phyloP scores from a whole-genome alignment of 495 filamentous ascomycete species.

The Hapsidospora chrysogenum region DNA sequence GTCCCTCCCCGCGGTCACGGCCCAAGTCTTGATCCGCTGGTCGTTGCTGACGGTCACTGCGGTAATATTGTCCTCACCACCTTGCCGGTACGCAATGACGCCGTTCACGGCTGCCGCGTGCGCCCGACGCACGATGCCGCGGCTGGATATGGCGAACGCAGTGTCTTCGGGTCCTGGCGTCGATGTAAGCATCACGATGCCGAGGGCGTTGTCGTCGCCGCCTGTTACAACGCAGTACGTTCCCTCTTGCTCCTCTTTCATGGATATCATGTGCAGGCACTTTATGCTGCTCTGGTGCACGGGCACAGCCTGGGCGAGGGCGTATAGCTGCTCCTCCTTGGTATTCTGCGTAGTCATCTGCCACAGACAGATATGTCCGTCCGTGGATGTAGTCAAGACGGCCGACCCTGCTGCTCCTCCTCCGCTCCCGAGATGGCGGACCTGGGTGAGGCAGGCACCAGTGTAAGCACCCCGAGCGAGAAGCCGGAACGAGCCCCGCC shows the following conservation, averaged over 20 bases:
- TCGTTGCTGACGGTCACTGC: conserved; percentile 59
- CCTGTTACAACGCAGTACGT: conserved; percentile 33
- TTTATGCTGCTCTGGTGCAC: conserved; percentile 70
- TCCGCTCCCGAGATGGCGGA: conserved; percentile 28
- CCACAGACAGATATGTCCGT: conserved; percentile 28
- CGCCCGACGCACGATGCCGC: conserved; percentile 46
- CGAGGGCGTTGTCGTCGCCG: conserved; percentile 71
- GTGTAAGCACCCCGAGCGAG: conserved; percentile 47
- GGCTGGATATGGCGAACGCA: conserved; percentile 13
- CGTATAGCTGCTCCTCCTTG: not conserved
- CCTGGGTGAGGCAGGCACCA: conserved; percentile 65
- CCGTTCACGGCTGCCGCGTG: conserved; percentile 72
- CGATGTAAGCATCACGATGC: conserved; percentile 30
- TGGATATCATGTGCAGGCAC: conserved; percentile 20
- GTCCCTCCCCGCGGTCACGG: conserved; percentile 13
- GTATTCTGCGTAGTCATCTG: not conserved
- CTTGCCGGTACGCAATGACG: conserved; percentile 26
- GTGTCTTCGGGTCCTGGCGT: not conserved
- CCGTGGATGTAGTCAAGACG: conserved; percentile 32
- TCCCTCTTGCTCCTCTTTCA: conserved; percentile 13
- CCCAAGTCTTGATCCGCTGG: conserved; percentile 68
- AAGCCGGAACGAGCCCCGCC: conserved; percentile 30
- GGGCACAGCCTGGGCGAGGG: conserved; percentile 13
- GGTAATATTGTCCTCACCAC: conserved; percentile 2
- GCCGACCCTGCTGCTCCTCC: conserved; percentile 14